A percentile compares a stretch with the other conserved stretches of the same genome.
phyloP scores from a whole-genome alignment of 2,329 filamentous ascomycete genomes.

The Alternaria angustiovoidea region DNA sequence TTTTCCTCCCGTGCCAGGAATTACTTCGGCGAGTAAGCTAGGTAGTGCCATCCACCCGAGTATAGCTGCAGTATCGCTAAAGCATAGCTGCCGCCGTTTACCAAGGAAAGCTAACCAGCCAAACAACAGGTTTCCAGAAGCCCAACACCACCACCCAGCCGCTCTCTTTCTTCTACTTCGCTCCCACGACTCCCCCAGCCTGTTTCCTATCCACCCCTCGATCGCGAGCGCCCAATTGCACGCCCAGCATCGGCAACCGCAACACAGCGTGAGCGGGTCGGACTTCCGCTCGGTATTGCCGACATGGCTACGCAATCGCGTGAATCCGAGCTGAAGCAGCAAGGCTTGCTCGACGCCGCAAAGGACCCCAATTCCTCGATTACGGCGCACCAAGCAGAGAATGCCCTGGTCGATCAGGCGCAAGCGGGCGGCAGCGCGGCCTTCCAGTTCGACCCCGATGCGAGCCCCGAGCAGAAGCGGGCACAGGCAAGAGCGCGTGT shows the following conservation, averaged over 20 bases:
- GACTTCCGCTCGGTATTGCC: constrained; percentile 22
- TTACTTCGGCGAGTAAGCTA: constrained; percentile 7
- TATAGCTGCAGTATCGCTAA: constrained; percentile 17
- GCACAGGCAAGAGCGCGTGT: constrained; percentile 75
- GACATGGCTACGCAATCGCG: constrained; percentile 41
- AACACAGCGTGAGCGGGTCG: constrained; percentile 7
- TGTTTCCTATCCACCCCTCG: neutral
- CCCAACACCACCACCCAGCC: constrained; percentile 7
- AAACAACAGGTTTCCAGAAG: constrained; percentile 16
- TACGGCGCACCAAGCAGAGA: constrained; percentile 74
- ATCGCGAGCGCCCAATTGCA: constrained; percentile 20
- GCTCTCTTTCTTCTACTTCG: constrained; percentile 3
- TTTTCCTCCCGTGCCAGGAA: constrained; percentile 4
- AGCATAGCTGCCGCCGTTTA: constrained; percentile 16
- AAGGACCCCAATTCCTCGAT: constrained; percentile 73
- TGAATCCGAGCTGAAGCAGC: constrained; percentile 76
- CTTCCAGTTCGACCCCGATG: constrained; percentile 87
- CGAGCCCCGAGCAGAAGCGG: constrained; percentile 82
- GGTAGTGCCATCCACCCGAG: constrained; percentile 9
- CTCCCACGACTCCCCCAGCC: neutral
- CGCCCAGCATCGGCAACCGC: constrained; percentile 5
- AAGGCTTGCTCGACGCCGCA: constrained; percentile 81
- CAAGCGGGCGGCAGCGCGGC: constrained; percentile 79
- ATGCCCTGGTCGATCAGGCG: constrained; percentile 78
- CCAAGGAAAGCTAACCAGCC: constrained; percentile 15